phyloP scores from a whole-genome alignment of 306 rosid genomes.

The Biancaea sappan region DNA sequence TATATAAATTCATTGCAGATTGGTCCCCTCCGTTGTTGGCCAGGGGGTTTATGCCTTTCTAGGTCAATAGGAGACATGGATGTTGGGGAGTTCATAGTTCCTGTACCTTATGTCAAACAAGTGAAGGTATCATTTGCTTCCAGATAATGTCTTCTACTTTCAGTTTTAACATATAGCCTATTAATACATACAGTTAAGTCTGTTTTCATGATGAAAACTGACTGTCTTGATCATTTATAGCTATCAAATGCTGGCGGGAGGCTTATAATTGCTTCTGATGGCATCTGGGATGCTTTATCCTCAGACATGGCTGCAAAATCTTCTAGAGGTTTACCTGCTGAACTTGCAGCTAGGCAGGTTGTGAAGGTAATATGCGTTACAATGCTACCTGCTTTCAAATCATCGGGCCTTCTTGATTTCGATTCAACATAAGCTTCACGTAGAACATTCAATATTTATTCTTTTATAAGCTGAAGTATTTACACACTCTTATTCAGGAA shows the following conservation, averaged over 20 bases:
- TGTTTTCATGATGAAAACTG: conserved; percentile 33
- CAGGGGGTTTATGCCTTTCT: conserved; percentile 97
- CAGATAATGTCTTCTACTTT: neutral
- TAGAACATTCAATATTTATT: conserved; percentile 16
- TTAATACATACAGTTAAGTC: conserved; percentile 11
- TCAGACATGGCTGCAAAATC: conserved; percentile 88
- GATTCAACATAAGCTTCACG: conserved; percentile 27
- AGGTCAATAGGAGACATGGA: conserved; percentile 98
- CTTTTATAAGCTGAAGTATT: conserved; percentile 4
- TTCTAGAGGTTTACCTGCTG: conserved; percentile 88
- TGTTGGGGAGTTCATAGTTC: conserved; percentile 96
- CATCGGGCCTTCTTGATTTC: conserved; percentile 22
- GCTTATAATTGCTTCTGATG: conserved; percentile 95
- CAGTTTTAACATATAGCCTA: conserved; percentile 14
- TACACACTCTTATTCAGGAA: conserved; percentile 53
- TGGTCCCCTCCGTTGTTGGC: conserved; percentile 99
- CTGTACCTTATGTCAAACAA: conserved; percentile 92
- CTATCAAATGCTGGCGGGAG: conserved; percentile 89
- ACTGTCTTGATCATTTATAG: conserved; percentile 46
- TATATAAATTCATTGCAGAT: conserved; percentile 58
- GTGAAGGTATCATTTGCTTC: conserved; percentile 66
- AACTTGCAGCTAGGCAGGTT: conserved; percentile 92
- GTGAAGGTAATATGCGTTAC: conserved; percentile 67
- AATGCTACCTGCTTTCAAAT: conserved; percentile 1
- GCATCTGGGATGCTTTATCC: conserved; percentile 95